These are phyloP conservation scores for Claviceps sp. DNA, from an alignment of 2,329 filamentous ascomycete genomes.

Conservation along the genomic window DNA sequence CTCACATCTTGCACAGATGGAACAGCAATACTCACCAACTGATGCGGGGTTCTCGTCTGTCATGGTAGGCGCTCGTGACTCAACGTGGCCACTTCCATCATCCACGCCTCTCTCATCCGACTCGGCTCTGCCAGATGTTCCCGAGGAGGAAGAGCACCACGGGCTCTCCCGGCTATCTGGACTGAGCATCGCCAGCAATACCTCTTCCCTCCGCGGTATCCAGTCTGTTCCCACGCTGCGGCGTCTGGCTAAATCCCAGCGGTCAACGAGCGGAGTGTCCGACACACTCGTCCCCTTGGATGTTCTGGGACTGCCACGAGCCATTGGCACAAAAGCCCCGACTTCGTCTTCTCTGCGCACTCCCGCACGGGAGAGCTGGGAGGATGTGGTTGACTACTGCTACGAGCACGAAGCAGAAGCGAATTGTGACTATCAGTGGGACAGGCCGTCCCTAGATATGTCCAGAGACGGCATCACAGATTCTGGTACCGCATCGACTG, in stretches of 20 bases:
- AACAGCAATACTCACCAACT: neutral
- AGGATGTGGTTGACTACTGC: constrained; percentile 57
- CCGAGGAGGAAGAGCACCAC: constrained; percentile 47
- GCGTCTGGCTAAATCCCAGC: constrained; percentile 26
- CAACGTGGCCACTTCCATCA: constrained; percentile 26
- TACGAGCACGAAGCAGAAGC: constrained; percentile 57
- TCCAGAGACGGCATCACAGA: constrained; percentile 11
- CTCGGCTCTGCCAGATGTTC: constrained; percentile 40
- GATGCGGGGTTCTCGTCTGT: constrained; percentile 22
- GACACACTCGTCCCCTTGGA: constrained; percentile 37
- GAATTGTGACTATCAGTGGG: constrained; percentile 54
- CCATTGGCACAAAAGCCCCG: neutral
- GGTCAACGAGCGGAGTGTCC: constrained; percentile 34
- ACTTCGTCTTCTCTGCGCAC: constrained; percentile 15
- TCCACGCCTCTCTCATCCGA: constrained; percentile 21
- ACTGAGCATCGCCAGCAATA: constrained; percentile 32
- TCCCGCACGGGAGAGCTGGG: constrained; percentile 38
- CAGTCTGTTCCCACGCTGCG: constrained; percentile 42
- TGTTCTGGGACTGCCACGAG: constrained; percentile 15
- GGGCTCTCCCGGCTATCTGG: constrained; percentile 24
- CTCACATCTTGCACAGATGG: neutral
- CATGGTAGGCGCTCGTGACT: constrained; percentile 27
- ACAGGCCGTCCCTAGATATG: constrained; percentile 39
- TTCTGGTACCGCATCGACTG: constrained; percentile 12
- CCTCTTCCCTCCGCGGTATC: constrained; percentile 39